A percentile compares a stretch with the other conserved stretches of the same genome.
phyloP scores from a whole-genome alignment of 2,329 filamentous ascomycete genomes.

The Sporothrix pallida region DNA sequence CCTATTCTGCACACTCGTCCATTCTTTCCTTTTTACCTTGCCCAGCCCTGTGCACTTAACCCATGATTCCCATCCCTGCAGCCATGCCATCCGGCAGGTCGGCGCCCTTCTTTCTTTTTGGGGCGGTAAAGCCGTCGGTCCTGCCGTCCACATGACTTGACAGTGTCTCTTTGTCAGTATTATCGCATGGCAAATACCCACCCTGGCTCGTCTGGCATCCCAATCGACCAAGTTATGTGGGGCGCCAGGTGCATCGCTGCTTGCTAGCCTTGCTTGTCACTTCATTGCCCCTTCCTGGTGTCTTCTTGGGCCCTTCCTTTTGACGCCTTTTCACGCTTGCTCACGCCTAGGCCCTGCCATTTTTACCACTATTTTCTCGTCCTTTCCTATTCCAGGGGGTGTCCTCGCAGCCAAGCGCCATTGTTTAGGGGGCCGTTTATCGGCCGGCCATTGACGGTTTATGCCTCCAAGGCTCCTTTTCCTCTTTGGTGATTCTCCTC shows the following conservation, averaged over 20 bases:
- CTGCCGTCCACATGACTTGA: too few species aligned
- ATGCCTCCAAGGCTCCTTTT: not conserved
- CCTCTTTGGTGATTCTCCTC: not conserved
- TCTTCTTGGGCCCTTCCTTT: not conserved
- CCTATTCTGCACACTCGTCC: not conserved
- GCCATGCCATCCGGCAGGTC: not conserved
- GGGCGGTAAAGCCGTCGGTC: too few species aligned
- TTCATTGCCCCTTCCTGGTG: not conserved
- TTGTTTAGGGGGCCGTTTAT: constrained; percentile 18
- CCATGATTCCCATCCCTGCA: not conserved
- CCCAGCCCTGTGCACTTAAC: not conserved
- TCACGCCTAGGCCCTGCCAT: too few species aligned
- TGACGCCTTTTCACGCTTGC: too few species aligned
- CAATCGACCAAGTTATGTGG: not conserved
- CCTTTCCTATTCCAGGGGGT: constrained; percentile 18
- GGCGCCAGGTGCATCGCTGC: constrained; percentile 17
- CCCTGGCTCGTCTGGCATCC: not conserved
- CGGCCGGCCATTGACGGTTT: constrained; percentile 27
- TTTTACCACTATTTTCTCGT: not conserved
- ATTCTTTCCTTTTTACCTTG: not conserved
- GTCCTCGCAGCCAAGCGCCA: constrained; percentile 7
- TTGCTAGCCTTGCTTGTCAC: not conserved
- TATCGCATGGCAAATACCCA: constrained; percentile 10
- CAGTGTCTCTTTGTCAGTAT: not conserved
- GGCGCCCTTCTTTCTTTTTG: too few species aligned